Base-by-base conservation (phyloP, 768 basidiomycete species). In the Pleurotus tuoliensis region DNA sequence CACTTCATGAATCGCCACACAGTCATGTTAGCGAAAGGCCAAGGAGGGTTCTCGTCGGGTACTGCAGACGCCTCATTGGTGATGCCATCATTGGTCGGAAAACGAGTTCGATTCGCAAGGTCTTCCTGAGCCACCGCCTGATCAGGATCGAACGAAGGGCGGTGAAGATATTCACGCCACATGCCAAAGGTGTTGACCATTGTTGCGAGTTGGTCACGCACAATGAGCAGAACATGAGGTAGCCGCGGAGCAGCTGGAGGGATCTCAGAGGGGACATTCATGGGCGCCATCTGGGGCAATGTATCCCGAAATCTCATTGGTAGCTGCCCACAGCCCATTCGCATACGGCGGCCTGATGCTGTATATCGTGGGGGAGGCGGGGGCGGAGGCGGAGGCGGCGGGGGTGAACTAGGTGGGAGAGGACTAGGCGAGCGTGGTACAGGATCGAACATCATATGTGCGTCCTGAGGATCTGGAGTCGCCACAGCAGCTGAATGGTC, bases 1-100 rank as follows among this genome's bases (percentile, higher is more conserved):
- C 73, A 74, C 3, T 56, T 15, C 64, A 69, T 61, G 15, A 69
- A 62, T 2, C 61, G 59, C 9, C 61, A 67, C 2, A 56, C 52
- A 0, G 67, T 62, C 6, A 49, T 52, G 62, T 64, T 66, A 24
- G 34, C 38, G 59, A 60, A 67, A 24, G 63, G 61, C 61, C 67
- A 5, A 70, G 69, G 1, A 59, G 60, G 8, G 18, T 9, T 11
- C 2, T 24, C 20, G 2, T 30, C 9, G 7, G 27, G 27, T 30
- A 9, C 6, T n/a, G n/a, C n/a, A n/a, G n/a, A n/a, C n/a, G n/a
- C n/a, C n/a, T n/a, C n/a, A n/a, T n/a, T n/a, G n/a, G n/a, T n/a
- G n/a, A n/a, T n/a, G n/a, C n/a, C n/a, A n/a, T n/a, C 22, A 24
- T 24, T 24, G 22, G 22, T 24, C 60, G 56, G 59, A 11, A 27